phyloP scores from a whole-genome alignment of 768 basidiomycete genomes.

The Crepidotus variabilis region DNA sequence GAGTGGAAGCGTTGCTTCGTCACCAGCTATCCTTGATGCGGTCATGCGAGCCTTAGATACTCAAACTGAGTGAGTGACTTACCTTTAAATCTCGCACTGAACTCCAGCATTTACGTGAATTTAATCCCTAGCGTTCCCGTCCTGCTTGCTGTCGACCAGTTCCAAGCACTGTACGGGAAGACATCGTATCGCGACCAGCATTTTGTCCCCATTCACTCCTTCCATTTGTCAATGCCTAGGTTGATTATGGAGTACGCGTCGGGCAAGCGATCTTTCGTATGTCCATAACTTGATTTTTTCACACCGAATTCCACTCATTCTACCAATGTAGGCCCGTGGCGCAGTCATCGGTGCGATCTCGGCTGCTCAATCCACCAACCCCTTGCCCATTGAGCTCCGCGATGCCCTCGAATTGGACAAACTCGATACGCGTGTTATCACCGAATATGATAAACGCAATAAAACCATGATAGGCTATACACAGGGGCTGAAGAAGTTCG shows the following conservation, averaged over 20 bases:
- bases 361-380: slow-evolving; percentile 54
- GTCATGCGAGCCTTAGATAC: slow-evolving; percentile 58
- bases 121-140: slow-evolving; percentile 58
- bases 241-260: slow-evolving; percentile 74
- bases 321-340: slow-evolving; percentile 51
- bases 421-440: slow-evolving; percentile 25
- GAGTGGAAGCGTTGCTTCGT: slow-evolving; percentile 32
- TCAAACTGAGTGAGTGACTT: slow-evolving; percentile 57
- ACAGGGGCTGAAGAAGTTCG: slow-evolving; percentile 36
- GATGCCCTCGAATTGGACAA: slow-evolving; percentile 43
- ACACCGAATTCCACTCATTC: not conserved
- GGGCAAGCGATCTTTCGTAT: slow-evolving; percentile 65
- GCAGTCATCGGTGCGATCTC: slow-evolving; percentile 71
- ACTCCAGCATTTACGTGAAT: not conserved
- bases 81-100: not conserved
- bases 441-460: slow-evolving; percentile 56
- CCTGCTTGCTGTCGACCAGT: slow-evolving; percentile 82
- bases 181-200: slow-evolving; percentile 73
- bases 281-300: slow-evolving; percentile 23
- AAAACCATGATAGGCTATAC: slow-evolving; percentile 48
- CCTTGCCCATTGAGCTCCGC: slow-evolving; percentile 57
- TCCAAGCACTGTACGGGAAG: slow-evolving; percentile 73
- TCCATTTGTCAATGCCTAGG: slow-evolving; percentile 77
- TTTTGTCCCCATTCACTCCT: slow-evolving; percentile 63
- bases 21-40: slow-evolving; percentile 54